Percentiles rank a stretch among this genome's conserved stretches.
These are phyloP conservation scores for Plasmodium sp. DNA, from an alignment of 169 alveolate species.

Conservation along the genomic window DNA sequence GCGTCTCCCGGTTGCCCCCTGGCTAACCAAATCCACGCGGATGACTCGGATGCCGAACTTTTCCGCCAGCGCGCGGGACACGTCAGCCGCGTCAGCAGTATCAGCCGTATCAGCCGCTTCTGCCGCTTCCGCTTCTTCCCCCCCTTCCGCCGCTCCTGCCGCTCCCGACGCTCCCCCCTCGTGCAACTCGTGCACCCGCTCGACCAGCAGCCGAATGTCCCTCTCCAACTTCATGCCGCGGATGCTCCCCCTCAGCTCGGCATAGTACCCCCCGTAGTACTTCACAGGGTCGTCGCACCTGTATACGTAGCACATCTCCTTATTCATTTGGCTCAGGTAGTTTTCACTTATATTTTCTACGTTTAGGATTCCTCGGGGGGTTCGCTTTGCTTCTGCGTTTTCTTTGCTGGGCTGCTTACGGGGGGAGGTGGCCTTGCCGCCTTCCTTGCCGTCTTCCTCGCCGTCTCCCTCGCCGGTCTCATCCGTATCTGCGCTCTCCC, in stretches of 20 bases:
- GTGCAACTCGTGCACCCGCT: background rate
- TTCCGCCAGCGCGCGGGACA: background rate
- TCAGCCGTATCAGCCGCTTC: too few species aligned
- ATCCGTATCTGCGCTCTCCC: background rate
- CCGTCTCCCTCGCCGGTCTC: background rate
- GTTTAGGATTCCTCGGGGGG: background rate
- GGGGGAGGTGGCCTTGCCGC: background rate
- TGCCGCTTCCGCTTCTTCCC: too few species aligned
- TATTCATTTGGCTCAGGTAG: constrained; percentile 12
- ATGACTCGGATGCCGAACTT: background rate
- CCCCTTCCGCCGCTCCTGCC: too few species aligned
- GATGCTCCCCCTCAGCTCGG: background rate
- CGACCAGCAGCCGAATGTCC: background rate
- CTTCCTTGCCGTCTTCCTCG: constrained; percentile 2
- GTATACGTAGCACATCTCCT: constrained; percentile 42
- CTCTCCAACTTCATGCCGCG: constrained; percentile 1
- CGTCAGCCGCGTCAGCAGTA: too few species aligned
- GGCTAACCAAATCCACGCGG: constrained; percentile 19
- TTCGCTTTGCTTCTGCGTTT: background rate
- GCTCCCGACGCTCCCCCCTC: background rate
- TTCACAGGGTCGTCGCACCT: constrained; percentile 25
- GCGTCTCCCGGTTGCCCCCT: background rate
- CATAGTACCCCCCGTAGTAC: constrained; percentile 23
- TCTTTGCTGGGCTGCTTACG: background rate
- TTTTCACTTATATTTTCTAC: constrained; percentile 16